Base-by-base conservation (phyloP, 1,284 basidiomycete genomes). In the Meira nashicola region DNA sequence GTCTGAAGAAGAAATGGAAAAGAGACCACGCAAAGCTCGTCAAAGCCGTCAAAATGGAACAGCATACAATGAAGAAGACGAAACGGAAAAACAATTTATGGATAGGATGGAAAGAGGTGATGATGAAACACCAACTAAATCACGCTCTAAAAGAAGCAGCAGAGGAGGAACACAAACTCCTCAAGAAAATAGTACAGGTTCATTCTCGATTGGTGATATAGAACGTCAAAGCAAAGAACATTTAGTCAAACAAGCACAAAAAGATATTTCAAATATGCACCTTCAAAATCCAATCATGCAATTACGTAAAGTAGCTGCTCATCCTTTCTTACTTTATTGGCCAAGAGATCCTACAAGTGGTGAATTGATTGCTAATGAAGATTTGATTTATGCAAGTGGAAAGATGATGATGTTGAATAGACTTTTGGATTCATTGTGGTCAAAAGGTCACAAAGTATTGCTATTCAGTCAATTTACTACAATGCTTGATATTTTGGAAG, bases 331-430 rank as follows among this genome's bases (percentile, higher is more conserved):
- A 17, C 92, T 96, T 76, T 87, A 92, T 70, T 93, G 92, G 87
- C 90, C 90, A 0, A 77, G 84, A 38, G 86, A 92, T 73, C 82
- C 83, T 2, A 71, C 81, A 1, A 87, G 88, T 0, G 82, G 82
- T 11, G 46, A 55, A n/a, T 54, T 62, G 2, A 63, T 69, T 9
- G 62, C 69, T 39, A 73, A 70, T 58, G 86, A 89, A 21, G 86
- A 90, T 65, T 82, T 96, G 15, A 86, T 93, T 48, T 86, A 87
- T 53, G 86, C 86, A 0, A 92, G 89, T 62, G 94, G 94, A 17
- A 98, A 98, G 83, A 95, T 98, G 92, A 87, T 96, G 82, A 82
- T 97, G 19, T 84, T 97, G 0, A 90, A 96, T 67, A 86, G 92
- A 11, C 80, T 98, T 12, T 83, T 98, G 1, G 86, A 86, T 46